phyloP scores from a whole-genome alignment of 441 rosid genomes.

The Pelargonium exstipulatum region DNA sequence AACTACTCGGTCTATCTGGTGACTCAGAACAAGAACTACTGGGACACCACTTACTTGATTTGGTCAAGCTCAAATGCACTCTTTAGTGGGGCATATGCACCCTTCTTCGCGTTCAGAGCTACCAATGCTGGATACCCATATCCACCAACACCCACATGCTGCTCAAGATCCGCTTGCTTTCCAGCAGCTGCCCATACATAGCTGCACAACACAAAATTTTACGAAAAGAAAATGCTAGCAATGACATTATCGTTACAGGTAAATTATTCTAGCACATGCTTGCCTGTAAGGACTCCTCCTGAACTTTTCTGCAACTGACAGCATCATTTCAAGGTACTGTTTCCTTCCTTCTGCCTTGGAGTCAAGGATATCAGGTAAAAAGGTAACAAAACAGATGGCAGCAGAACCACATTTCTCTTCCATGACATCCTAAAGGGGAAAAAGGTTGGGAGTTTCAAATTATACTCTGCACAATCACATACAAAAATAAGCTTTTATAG shows the following conservation, averaged over 20 bases:
- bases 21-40: no score
- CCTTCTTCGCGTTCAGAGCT: slow-evolving; percentile 90
- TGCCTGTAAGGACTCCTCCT: slow-evolving; percentile 91
- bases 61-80: slow-evolving; percentile 90
- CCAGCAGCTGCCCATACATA: slow-evolving; percentile 91
- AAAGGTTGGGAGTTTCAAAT: not conserved
- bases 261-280: slow-evolving; percentile 13
- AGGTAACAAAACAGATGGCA: slow-evolving; percentile 90
- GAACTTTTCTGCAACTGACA: slow-evolving; percentile 85
- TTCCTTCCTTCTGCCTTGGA: slow-evolving; percentile 98
- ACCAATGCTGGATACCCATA: slow-evolving; percentile 96
- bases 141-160: slow-evolving; percentile 79
- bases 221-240: no score
- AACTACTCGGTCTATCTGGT: no score
- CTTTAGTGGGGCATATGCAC: slow-evolving; percentile 87
- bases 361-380: slow-evolving; percentile 94
- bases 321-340: slow-evolving; percentile 64
- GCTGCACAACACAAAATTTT: slow-evolving; percentile 33
- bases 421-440: slow-evolving; percentile 59
- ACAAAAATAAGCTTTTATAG: slow-evolving; percentile 11
- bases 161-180: slow-evolving; percentile 86
- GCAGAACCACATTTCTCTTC: slow-evolving; percentile 91
- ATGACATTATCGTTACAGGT: no score
- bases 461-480: not conserved
- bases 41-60: slow-evolving; percentile 44